Base-by-base conservation (phyloP, 2,329 filamentous ascomycete genomes). In the Thelonectria olida region DNA sequence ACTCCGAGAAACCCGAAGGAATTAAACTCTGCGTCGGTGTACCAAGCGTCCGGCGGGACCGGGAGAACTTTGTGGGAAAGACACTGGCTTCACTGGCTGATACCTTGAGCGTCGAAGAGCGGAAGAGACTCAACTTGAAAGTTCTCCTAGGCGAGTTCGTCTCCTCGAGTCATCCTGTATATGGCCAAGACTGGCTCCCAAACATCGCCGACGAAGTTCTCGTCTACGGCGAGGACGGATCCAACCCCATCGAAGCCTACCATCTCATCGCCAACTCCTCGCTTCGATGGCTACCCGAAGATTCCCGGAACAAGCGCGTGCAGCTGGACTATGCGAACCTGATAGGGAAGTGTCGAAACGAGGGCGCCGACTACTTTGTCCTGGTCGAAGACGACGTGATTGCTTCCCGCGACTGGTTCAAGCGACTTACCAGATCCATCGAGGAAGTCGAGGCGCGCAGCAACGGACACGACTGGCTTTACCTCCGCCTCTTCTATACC, bases 401-500 rank as follows among this genome's bases (percentile, higher is more conserved):
- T 25, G 74, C 74, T 6, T 66, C 72, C 7, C 58, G 67, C 17
- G 67, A 73, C 20, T 77, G 75, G 75, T 65, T 74, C 22, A n/a
- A 56, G 7, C 62, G 70, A 12, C 38, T 74, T 12, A 48, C 56
- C 3, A 53, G 28, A 2, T 70, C 66, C 3, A 61, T 75, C 12
- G 58, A 65, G 10, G 39, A 64, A 10, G 65, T 70, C 5, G 72
- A 74, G 47, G 51, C 62, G 1, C 36, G 41, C 19, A 54, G 20
- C 39, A 61, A 48, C 7, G 57, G 54, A 7, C 41, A 48, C 7
- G 67, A 71, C 25, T 76, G 74, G 74, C 54, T 76, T 10, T 77
- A 77, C 47, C 67, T 77, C 7, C 66, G 75, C 15, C 65, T 77
- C 1, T 78, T 77, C 48, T 78, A 76, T 45, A 74, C 75, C 0